phyloP scores from a whole-genome alignment of 352 stramenopile genomes.

The Phytophthora hybrid region DNA sequence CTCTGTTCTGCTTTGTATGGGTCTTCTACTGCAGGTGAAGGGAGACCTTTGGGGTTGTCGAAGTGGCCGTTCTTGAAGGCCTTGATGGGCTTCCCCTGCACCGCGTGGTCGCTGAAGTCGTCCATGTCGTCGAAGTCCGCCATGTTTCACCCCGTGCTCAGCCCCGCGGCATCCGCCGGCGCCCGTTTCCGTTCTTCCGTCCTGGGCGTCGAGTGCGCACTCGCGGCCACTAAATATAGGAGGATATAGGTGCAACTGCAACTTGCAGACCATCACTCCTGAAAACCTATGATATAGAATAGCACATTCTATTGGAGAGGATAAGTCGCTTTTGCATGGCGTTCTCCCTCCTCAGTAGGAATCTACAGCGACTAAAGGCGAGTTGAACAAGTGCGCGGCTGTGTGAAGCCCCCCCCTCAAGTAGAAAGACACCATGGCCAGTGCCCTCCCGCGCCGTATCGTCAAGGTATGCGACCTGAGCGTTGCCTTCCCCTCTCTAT shows the following conservation, averaged over 20 bases:
- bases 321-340: constrained; percentile 3
- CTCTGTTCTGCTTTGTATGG: too few species aligned
- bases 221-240: constrained; percentile 20
- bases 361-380: constrained; percentile 18
- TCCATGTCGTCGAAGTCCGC: constrained; percentile 83
- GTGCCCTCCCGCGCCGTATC: constrained; percentile 72
- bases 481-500: neutral
- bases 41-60: constrained; percentile 72
- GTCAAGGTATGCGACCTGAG: constrained; percentile 57
- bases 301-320: constrained; percentile 3
- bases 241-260: constrained; percentile 26
- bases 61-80: constrained; percentile 85
- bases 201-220: neutral
- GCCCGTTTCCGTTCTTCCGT: constrained; percentile 28
- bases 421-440: constrained; percentile 53
- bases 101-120: constrained; percentile 83
- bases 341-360: constrained; percentile 27
- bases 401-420: constrained; percentile 2
- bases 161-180: constrained; percentile 33
- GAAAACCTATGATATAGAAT: constrained; percentile 8
- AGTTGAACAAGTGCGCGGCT: neutral
- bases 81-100: constrained; percentile 81
- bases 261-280: constrained; percentile 29
- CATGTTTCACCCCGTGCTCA: constrained; percentile 41
- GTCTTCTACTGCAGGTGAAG: too few species aligned